These are phyloP conservation scores for Excoecaria cochinchinensis DNA, from an alignment of 345 rosid genomes.

Conservation along the genomic window DNA sequence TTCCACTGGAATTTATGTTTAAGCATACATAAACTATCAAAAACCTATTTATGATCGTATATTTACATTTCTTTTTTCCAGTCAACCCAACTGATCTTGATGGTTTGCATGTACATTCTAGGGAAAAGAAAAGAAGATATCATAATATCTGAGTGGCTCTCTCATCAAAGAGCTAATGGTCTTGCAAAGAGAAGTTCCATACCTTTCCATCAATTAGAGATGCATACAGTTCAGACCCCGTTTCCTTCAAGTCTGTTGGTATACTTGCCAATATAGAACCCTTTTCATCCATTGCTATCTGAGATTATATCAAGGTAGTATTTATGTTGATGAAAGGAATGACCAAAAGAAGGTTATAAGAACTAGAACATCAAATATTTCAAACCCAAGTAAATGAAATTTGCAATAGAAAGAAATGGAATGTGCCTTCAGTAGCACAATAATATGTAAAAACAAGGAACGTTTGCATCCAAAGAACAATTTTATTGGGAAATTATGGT, in stretches of 20 bases:
- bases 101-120: background rate
- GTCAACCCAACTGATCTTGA: background rate
- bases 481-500: background rate
- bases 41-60: no score
- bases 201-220: slow-evolving; percentile 84
- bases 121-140: slow-evolving; percentile 4
- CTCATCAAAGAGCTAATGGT: slow-evolving; percentile 9
- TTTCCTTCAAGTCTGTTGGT: slow-evolving; percentile 69
- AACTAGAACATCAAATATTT: background rate
- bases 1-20: background rate
- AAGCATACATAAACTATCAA: background rate
- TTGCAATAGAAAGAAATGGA: background rate
- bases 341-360: background rate
- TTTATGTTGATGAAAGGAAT: background rate
- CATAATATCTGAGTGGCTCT: slow-evolving; percentile 3
- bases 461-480: background rate
- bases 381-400: background rate
- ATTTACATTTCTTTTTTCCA: background rate
- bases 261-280: slow-evolving; percentile 69
- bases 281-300: slow-evolving; percentile 78
- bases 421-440: background rate
- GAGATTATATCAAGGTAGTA: slow-evolving; percentile 16
- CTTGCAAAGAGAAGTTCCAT: slow-evolving; percentile 19
- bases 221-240: slow-evolving; percentile 58
- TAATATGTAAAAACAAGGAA: background rate